Base-by-base conservation (phyloP, 1,139 yeast species). In the Blastobotrys apis region DNA sequence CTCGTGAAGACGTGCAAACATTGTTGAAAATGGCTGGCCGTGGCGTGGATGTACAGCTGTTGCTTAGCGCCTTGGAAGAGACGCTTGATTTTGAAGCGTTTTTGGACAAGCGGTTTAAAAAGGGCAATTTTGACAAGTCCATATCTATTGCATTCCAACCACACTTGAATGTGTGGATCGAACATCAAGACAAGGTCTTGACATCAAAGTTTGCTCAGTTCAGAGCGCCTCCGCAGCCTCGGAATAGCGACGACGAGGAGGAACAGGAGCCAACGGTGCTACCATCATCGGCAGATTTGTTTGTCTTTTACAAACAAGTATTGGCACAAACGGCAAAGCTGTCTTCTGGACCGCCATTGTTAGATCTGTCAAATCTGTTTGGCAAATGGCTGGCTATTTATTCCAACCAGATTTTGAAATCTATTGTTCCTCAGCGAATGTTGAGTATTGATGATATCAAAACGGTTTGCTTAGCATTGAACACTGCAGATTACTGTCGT, bases 401-500 rank as follows among this genome's bases (percentile, higher is more conserved):
- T 59, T 77, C 81, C 27, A 71, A 70, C 34, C 75, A 74, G 51
- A 73, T 88, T 3, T 67, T 92, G 39, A 65, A 69, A 19, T 81
- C 87, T 1, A 72, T 80, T 15, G 55, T 88, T 25, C 81, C 87
- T 8, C 67, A 65, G 30, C 52, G 64, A 13, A 49, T 59, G 0
- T 57, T 65, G 8, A 71, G 69, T 5, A 70, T 68, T 31, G 94
- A 84, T 52, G 81, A 85, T 1, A 68, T 85, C 21, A 75, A 74
- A 43, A 77, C 84, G 47, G 73, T 85, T 1, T 81, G 94, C 22
- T 69, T 86, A 63, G 75, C 88, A 9, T 66, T 92, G 26, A 86
- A 88, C 55, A 92, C 98, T 0, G 88, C 95, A 1, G 96, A 92
- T 59, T 92, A 90, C 63, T 81, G 95, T 49, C 76, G 85, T 23